Evolutionary conservation across 345 rosid species (phyloP).

Genomic region (Cardamine occulta): DNA sequence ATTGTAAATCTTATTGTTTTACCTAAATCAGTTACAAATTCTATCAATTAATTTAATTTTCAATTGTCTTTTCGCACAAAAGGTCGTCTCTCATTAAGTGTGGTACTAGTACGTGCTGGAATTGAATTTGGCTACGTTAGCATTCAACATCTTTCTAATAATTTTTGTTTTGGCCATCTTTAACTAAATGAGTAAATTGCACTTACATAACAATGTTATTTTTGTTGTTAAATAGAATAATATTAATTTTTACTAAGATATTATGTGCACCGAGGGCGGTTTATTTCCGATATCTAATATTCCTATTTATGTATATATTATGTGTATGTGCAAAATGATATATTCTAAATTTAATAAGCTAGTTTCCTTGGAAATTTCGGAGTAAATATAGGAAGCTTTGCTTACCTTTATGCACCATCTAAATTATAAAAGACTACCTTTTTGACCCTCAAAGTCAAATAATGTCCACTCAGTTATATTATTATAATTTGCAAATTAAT

Average conservation of each 20-base stretch:
- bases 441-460: constrained; percentile 40
- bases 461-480: constrained; percentile 27
- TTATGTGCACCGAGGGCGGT: not conserved
- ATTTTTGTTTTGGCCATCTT: not conserved
- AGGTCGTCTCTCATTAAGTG: not conserved
- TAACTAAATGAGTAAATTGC: not conserved
- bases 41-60: not conserved
- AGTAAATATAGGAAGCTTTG: constrained; percentile 42
- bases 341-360: constrained; percentile 22
- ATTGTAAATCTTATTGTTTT: not conserved
- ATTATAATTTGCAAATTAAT: constrained; percentile 25
- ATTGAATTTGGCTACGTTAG: too few relatives aligned
- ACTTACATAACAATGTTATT: not conserved
- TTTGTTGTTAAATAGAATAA: not conserved
- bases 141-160: too few relatives aligned
- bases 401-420: constrained; percentile 44
- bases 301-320: not conserved
- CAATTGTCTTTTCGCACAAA: not conserved
- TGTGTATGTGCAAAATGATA: constrained; percentile 23
- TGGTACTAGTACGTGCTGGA: not conserved
- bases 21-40: not conserved
- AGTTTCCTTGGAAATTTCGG: constrained; percentile 45
- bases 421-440: constrained; percentile 32
- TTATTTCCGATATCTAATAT: constrained; percentile 30
- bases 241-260: not conserved